These are phyloP conservation scores for Verticillium albo-atrum DNA, from an alignment of 2,329 filamentous ascomycete genomes.

Conservation along the genomic window DNA sequence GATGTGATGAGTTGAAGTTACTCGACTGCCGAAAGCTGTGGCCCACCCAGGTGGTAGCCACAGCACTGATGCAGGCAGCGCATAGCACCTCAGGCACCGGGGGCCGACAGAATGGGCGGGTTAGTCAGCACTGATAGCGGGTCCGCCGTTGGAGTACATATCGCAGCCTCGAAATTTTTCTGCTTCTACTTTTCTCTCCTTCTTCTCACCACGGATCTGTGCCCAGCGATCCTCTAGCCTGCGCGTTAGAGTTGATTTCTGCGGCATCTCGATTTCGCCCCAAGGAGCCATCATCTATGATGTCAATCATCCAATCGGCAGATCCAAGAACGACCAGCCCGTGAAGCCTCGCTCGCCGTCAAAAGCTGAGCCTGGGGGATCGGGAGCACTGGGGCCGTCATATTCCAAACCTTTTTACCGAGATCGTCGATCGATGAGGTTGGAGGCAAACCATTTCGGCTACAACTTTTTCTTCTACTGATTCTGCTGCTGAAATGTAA, in stretches of 20 bases:
- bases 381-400: constrained; percentile 59
- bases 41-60: neutral
- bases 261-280: constrained; percentile 74
- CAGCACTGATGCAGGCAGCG: neutral
- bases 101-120: neutral
- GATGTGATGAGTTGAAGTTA: neutral
- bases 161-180: constrained; percentile 10
- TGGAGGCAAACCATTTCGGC: constrained; percentile 80
- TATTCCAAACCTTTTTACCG: constrained; percentile 87
- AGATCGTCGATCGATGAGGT: constrained; percentile 88
- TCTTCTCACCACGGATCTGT: constrained; percentile 70
- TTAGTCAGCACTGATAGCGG: neutral
- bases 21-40: neutral
- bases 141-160: neutral
- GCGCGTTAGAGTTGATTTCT: constrained; percentile 70
- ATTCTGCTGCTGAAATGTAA: neutral
- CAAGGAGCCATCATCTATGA: constrained; percentile 78
- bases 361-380: constrained; percentile 64
- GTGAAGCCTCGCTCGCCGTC: constrained; percentile 62
- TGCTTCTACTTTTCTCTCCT: constrained; percentile 28
- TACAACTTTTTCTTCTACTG: constrained; percentile 45
- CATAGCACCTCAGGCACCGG: neutral
- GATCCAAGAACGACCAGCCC: constrained; percentile 75
- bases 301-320: constrained; percentile 93
- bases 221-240: constrained; percentile 66